Evolutionary conservation across 768 basidiomycete genomes (phyloP), one percentile per base, ranked within the genome.

Genomic region (Clathrus columnatus): DNA sequence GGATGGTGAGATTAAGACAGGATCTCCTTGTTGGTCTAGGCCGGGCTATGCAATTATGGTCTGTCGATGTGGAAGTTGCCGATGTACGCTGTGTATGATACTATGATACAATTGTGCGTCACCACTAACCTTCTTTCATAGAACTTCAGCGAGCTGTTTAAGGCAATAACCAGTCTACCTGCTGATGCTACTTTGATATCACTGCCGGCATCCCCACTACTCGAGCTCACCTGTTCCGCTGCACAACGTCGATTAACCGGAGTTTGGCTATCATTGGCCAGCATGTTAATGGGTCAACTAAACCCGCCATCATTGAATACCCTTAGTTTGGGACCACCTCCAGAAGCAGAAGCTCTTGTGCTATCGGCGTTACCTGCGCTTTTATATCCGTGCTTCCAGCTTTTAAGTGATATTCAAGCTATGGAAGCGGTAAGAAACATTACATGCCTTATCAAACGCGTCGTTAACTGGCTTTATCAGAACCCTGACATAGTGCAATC

Each of bases 401-500:
- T 73, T 41, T 70, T 91, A 27, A 71, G 78, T 0, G 70, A 76
- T 53, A 75, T 78, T 0, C 81, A 82, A 1, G 80, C 77, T 7
- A 86, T 91, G 85, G 82, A 83, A 63, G 73, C 72, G 57, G 89
- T 91, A 62, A 57, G 83, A 70, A 23, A 5, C 20, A 5, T 52
- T n/a, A n/a, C 23, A 36, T 50, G 52, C 7, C 18, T 17, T 28
- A 29, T 51, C 4, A 7, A 29, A 24, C 47, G 5, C 21, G 10
- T 7, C 50, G 23, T 48, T 18, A 29, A 23, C 24, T 8, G 23
- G 17, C 42, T 17, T 47, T 44, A 20, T 26, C 51, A 95, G 91
- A 91, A 95, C 64, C 92, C 93, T 0, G 93, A 95, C 65, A 80
- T 95, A 24, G 89, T 91, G 16, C 91, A 92, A 64, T 83, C 83